A percentile compares a stretch with the other conserved stretches of the same genome.
phyloP scores from a whole-genome alignment of 1,284 basidiomycete species.

The Anthracocystis setariae region DNA sequence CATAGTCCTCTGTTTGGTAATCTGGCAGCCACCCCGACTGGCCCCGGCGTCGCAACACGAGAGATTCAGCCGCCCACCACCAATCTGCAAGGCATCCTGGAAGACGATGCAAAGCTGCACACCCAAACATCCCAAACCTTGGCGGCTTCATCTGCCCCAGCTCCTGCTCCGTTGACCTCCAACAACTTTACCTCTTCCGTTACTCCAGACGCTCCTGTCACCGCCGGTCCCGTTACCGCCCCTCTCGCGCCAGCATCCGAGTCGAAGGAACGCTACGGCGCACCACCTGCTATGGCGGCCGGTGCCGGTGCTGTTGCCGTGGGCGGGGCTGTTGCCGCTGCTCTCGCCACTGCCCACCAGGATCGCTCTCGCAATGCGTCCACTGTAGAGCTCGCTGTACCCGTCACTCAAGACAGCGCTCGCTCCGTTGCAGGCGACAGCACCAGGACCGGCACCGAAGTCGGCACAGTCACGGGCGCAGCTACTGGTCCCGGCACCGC shows the following conservation, averaged over 20 bases:
- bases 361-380: slow-evolving; percentile 23
- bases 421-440: slow-evolving; percentile 42
- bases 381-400: slow-evolving; percentile 2
- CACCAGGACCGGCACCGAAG: slow-evolving; percentile 22
- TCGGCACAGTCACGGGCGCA: slow-evolving; percentile 17
- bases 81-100: slow-evolving; percentile 30
- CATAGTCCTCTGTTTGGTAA: slow-evolving; percentile 61
- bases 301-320: slow-evolving; percentile 23
- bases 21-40: slow-evolving; percentile 32
- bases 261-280: neutral
- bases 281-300: slow-evolving; percentile 20
- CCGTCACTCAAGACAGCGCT: slow-evolving; percentile 26
- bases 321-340: slow-evolving; percentile 58
- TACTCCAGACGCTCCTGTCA: slow-evolving; percentile 10
- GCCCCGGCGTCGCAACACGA: slow-evolving; percentile 22
- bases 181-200: slow-evolving; percentile 18
- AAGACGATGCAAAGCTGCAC: slow-evolving; percentile 13
- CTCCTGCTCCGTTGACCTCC: slow-evolving; percentile 24
- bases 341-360: slow-evolving; percentile 6
- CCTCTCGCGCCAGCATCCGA: slow-evolving; percentile 2
- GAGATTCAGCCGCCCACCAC: slow-evolving; percentile 35
- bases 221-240: neutral
- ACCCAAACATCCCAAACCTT: slow-evolving; percentile 4
- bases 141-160: slow-evolving; percentile 15
- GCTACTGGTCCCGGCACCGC: slow-evolving; percentile 40